Base-by-base conservation (phyloP, 139 green algal genomes). In the Monoraphidium neglectum region DNA sequence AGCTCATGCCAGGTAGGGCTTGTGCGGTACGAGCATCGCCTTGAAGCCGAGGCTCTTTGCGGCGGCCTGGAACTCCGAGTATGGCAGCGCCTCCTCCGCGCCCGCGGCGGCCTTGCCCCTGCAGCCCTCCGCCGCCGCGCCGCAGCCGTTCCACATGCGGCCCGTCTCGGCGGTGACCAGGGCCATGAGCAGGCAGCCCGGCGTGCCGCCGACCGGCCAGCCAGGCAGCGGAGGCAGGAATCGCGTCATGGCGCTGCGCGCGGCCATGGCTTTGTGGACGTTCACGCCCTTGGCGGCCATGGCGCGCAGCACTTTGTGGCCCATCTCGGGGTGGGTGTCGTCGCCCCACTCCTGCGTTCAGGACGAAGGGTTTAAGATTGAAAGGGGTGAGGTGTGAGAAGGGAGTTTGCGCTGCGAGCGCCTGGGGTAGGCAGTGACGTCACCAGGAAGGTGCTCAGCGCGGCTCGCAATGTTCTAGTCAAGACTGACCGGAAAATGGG, bases 301-400 rank as follows among this genome's bases (percentile, higher is more conserved):
- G 26, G 32, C 26, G 26, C 33, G 57, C 57, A 64, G 57, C 57
- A 64, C 12, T 26, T 6, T 13, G 12, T 21, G 57, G 15, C 26
- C 8, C 57, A 64, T 64, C 15, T 64, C 57, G 32, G 57, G 57
- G 57, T 64, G 57, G 15, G 57, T 64, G 57, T 64, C 57, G 15
- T 64, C 57, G 32, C 12, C 57, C 57, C 51, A 59, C 51, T n/a
- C 51, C 51, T 59, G 51, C 51, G 51, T 59, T 16, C 51, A 59
- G 21, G 16, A 21, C 51, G 16, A 59, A 59, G 16, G 21, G 51
- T 21, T n/a, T 16, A 16, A 59, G 51, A 59, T n/a, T 21, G 21
- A n/a, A 16, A 59, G 16, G 51, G 21, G 16, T 59, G 16, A 59
- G 21, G 51, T n/a, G 16, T 59, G 51, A 21, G 21, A n/a, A n/a